Evolutionary conservation across 176 grass and related monocot genomes (phyloP).

Genomic region (Ensete glaucum): DNA sequence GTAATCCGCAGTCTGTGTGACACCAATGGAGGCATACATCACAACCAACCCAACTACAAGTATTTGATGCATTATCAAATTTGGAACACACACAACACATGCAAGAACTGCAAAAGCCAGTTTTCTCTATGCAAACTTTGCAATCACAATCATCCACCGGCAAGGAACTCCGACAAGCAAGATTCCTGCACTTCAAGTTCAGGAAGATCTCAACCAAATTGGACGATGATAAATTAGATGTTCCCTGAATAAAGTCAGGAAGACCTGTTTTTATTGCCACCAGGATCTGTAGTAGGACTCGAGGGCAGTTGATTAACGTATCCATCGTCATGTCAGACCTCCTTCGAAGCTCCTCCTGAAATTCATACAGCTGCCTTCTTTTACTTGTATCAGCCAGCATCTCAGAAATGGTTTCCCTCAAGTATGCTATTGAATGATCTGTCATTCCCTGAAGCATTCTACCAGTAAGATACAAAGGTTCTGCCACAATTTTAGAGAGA

Average conservation of each 20-base stretch:
- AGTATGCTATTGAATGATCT: slow-evolving; percentile 61
- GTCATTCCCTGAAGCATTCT: slow-evolving; percentile 99
- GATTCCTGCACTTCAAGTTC: slow-evolving; percentile 72
- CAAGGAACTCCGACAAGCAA: slow-evolving; percentile 56
- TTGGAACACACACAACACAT: slow-evolving; percentile 82
- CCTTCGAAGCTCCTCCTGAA: slow-evolving; percentile 63
- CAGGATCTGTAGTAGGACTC: slow-evolving; percentile 69
- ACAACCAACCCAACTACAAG: slow-evolving; percentile 94
- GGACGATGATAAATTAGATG: slow-evolving; percentile 35
- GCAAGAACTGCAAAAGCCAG: slow-evolving; percentile 79
- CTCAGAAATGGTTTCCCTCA: slow-evolving; percentile 84
- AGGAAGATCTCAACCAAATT: slow-evolving; percentile 80
- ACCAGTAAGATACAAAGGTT: slow-evolving; percentile 66
- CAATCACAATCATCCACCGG: slow-evolving; percentile 82
- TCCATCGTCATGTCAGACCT: slow-evolving; percentile 60
- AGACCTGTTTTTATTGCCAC: slow-evolving; percentile 66
- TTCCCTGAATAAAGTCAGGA: slow-evolving; percentile 60
- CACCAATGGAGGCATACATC: slow-evolving; percentile 96
- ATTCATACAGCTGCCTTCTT: slow-evolving; percentile 45
- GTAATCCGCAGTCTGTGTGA: slow-evolving; percentile 77
- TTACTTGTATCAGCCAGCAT: slow-evolving; percentile 56
- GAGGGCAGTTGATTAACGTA: slow-evolving; percentile 46
- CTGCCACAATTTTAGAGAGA: slow-evolving; percentile 69
- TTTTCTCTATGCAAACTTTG: slow-evolving; percentile 53
- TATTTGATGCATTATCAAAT: slow-evolving; percentile 85